Conservation (phyloP, 805 yeast species). For the Saccharomycopsis sp. region DNA sequence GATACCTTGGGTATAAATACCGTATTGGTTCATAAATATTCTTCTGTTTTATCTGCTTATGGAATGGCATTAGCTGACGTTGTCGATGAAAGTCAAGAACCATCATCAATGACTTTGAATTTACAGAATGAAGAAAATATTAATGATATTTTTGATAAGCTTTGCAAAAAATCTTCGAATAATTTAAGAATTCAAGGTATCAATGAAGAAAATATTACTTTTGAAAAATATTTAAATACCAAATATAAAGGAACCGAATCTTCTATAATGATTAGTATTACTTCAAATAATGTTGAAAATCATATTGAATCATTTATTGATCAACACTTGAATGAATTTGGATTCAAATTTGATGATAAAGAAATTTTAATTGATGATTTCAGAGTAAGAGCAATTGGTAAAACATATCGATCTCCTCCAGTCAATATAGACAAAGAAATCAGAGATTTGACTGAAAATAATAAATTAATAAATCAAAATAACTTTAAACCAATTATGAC, state of each 20-base stretch:
- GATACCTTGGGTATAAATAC: constrained; percentile 54
- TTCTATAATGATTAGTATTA: constrained; percentile 54
- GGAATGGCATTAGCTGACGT: constrained; percentile 85
- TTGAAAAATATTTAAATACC: constrained; percentile 64
- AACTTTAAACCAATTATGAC: constrained; percentile 25
- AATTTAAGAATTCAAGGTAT: constrained; percentile 24
- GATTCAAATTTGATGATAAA: constrained; percentile 49
- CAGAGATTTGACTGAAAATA: constrained; percentile 23
- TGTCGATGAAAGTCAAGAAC: constrained; percentile 70
- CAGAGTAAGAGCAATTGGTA: constrained; percentile 67
- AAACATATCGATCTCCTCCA: constrained; percentile 33
- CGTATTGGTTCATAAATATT: constrained; percentile 68
- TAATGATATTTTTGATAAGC: constrained; percentile 33
- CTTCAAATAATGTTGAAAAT: constrained; percentile 16
- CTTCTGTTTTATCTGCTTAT: constrained; percentile 77
- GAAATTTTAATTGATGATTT: constrained; percentile 61
- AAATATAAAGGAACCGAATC: constrained; percentile 89
- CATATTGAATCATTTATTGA: constrained; percentile 30
- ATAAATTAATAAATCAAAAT: constrained; percentile 18
- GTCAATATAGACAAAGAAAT: constrained; percentile 44
- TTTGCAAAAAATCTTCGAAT: constrained; percentile 33
- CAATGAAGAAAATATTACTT: constrained; percentile 12
- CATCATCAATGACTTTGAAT: constrained; percentile 40
- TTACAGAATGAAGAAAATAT: constrained; percentile 26
- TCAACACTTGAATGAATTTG: constrained; percentile 61